Percentiles rank a stretch among this genome's conserved stretches.
phyloP scores from a whole-genome alignment of 106 monocot species.

The Dendrobium officinale region DNA sequence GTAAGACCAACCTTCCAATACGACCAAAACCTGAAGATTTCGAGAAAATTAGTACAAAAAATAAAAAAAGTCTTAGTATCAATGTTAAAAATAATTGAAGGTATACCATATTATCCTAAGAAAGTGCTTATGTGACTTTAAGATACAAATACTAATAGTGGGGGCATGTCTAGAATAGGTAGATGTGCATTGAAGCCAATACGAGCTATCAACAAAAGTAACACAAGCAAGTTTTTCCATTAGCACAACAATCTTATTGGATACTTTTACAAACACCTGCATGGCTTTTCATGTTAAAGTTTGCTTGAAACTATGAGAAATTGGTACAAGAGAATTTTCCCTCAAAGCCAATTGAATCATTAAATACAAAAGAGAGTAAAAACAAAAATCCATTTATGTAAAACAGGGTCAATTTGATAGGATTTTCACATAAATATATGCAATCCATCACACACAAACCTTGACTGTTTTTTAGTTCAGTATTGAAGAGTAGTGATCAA shows the following conservation, averaged over 20 bases:
- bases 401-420: neutral
- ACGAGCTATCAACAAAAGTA: neutral
- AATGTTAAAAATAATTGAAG: neutral
- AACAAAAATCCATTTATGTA: neutral
- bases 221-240: neutral
- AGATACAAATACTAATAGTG: neutral
- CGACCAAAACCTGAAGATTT: conserved; percentile 71
- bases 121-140: neutral
- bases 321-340: neutral
- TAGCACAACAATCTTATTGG: neutral
- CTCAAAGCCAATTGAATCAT: neutral
- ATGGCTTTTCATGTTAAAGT: neutral
- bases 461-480: neutral
- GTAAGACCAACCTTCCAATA: conserved; percentile 88
- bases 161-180: too few species aligned
- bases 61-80: neutral
- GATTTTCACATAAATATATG: neutral
- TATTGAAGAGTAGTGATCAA: neutral
- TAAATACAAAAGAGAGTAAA: neutral
- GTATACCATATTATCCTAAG: neutral
- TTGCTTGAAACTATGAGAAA: neutral
- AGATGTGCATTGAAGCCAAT: too few species aligned
- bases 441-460: neutral
- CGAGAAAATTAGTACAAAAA: neutral
- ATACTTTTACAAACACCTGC: neutral